Evolutionary conservation across 768 basidiomycete genomes (phyloP).

Genomic region (Cantharellus cinnabarinus): DNA sequence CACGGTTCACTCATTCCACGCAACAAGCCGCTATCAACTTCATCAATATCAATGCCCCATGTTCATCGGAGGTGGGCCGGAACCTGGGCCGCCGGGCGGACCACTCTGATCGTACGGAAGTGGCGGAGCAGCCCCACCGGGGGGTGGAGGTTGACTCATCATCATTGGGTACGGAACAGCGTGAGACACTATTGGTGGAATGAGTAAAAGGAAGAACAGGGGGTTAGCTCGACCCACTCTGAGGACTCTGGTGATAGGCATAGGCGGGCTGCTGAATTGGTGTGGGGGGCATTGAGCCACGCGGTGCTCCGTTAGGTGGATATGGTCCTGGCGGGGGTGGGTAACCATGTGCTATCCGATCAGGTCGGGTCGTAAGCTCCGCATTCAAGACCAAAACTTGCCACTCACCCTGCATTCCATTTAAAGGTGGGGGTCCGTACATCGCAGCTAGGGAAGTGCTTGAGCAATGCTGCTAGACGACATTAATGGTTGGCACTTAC

Average conservation of each 20-base stretch:
- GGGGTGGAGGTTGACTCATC: conserved; percentile 41
- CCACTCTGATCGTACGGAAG: conserved; percentile 35
- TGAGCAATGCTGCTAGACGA: neutral
- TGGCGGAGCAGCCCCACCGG: conserved; percentile 41
- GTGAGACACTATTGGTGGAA: conserved; percentile 42
- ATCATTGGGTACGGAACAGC: conserved; percentile 82
- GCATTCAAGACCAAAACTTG: neutral
- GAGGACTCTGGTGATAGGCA: conserved; percentile 68
- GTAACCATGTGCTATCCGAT: too few relatives aligned
- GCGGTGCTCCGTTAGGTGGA: conserved; percentile 56
- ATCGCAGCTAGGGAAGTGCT: conserved; percentile 30
- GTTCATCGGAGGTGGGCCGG: conserved; percentile 4
- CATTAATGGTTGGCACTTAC: conserved; percentile 4
- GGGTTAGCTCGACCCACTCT: conserved; percentile 31
- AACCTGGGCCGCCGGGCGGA: conserved; percentile 3
- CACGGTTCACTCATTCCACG: neutral
- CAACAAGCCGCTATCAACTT: neutral
- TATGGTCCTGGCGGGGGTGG: conserved; percentile 56
- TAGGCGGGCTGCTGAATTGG: conserved; percentile 76
- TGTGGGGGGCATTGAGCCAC: conserved; percentile 82
- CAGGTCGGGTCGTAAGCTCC: too few relatives aligned
- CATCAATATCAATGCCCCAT: conserved; percentile 7
- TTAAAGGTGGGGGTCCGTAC: conserved; percentile 67
- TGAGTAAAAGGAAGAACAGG: conserved; percentile 11
- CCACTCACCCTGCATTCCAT: conserved; percentile 67